Evolutionary conservation across 805 yeast species (phyloP).

Genomic region (Jamesozyma lodderae): DNA sequence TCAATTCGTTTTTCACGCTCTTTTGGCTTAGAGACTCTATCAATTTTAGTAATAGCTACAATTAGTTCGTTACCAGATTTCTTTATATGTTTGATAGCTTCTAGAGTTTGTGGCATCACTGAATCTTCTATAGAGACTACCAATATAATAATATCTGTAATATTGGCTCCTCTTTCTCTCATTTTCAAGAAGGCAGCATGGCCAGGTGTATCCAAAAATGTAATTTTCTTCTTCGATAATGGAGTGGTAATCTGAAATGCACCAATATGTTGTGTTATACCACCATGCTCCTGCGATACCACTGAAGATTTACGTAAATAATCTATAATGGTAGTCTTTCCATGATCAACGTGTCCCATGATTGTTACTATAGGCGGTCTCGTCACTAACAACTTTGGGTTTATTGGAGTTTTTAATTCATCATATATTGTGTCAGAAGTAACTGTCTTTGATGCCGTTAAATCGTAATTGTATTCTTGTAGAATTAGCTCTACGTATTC

Average conservation of each 20-base stretch:
- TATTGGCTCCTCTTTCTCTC: constrained; percentile 93
- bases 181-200: constrained; percentile 94
- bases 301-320: constrained; percentile 75
- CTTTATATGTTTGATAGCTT: constrained; percentile 89
- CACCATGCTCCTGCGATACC: constrained; percentile 83
- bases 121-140: constrained; percentile 98
- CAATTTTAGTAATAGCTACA: constrained; percentile 90
- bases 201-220: constrained; percentile 95
- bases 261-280: constrained; percentile 96
- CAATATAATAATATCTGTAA: constrained; percentile 84
- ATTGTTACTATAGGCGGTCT: constrained; percentile 94
- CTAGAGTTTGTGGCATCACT: constrained; percentile 94
- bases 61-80: constrained; percentile 44
- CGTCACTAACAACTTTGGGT: constrained; percentile 43
- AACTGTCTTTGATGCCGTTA: constrained; percentile 22
- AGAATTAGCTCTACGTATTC: constrained; percentile 84
- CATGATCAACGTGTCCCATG: constrained; percentile 99
- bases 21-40: constrained; percentile 40
- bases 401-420: constrained; percentile 45
- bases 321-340: constrained; percentile 91
- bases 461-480: constrained; percentile 76
- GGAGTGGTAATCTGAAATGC: constrained; percentile 88
- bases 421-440: constrained; percentile 49
- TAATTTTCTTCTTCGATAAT: constrained; percentile 60
- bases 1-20: constrained; percentile 55